Evolutionary conservation across 1,284 basidiomycete genomes (phyloP).

Genomic region (Inonotus obliquus): DNA sequence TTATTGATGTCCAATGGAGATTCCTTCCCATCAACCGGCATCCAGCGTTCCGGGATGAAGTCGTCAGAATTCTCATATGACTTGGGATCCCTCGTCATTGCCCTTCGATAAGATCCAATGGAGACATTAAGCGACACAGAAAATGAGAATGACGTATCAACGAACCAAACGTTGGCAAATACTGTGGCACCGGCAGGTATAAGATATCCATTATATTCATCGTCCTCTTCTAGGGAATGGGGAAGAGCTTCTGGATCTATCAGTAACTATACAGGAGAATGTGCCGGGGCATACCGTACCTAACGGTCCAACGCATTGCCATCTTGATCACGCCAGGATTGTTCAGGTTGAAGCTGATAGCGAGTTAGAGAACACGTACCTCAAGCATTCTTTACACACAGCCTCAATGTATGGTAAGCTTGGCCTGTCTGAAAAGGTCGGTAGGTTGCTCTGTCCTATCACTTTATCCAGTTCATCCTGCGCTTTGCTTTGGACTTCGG

Average conservation of each 20-base stretch:
- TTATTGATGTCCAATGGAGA: not conserved
- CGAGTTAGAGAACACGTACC: constrained; percentile 23
- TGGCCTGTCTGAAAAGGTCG: constrained; percentile 54
- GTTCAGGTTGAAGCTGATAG: not conserved
- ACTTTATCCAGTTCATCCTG: constrained; percentile 60
- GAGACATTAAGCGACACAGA: not conserved
- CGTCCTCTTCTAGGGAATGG: constrained; percentile 13
- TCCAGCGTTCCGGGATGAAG: constrained; percentile 15
- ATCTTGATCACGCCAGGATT: not conserved
- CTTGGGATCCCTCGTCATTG: constrained; percentile 13
- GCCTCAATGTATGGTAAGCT: constrained; percentile 58
- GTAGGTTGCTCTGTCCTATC: constrained; percentile 55
- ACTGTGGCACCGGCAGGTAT: constrained; percentile 18
- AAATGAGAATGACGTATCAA: not conserved
- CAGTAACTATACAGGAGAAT: not conserved
- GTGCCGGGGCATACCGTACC: not conserved
- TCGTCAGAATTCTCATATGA: constrained; percentile 3
- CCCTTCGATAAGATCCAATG: constrained; percentile 32
- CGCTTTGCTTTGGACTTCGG: constrained; percentile 46
- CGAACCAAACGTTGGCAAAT: constrained; percentile 17
- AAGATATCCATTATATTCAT: constrained; percentile 18
- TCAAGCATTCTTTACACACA: constrained; percentile 54
- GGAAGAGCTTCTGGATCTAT: not conserved
- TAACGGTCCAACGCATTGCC: constrained; percentile 11
- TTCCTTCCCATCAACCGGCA: not conserved